These are phyloP conservation scores for Corrigiola litoralis DNA, from an alignment of 179 eudicot genomes.

Conservation along the genomic window DNA sequence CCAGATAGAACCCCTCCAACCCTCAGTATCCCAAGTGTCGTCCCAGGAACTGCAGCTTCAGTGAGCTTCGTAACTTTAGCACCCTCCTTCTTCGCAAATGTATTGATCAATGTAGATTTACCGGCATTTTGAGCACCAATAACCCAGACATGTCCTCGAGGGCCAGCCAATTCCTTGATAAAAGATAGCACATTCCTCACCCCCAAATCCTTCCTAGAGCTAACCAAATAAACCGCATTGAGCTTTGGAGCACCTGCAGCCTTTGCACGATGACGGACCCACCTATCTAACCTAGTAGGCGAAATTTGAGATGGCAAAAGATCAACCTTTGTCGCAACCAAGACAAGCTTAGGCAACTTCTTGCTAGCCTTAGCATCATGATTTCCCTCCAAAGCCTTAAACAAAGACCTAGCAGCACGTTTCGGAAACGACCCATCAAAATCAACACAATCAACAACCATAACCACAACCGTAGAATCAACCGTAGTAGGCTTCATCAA, in stretches of 20 bases:
- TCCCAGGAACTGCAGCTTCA: conserved; percentile 95
- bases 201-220: conserved; percentile 83
- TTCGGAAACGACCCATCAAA: conserved; percentile 95
- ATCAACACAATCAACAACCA: conserved; percentile 98
- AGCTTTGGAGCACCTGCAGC: conserved; percentile 89
- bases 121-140: conserved; percentile 98
- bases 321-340: conserved; percentile 91
- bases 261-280: conserved; percentile 90
- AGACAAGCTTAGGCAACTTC: conserved; percentile 82
- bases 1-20: conserved; percentile 88
- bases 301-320: conserved; percentile 89
- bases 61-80: conserved; percentile 75
- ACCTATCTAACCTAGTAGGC: conserved; percentile 86
- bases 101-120: conserved; percentile 86
- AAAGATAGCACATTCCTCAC: conserved; percentile 76
- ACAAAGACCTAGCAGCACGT: conserved; percentile 80
- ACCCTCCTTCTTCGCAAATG: conserved; percentile 79
- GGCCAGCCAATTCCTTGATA: conserved; percentile 80
- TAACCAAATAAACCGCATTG: conserved; percentile 82
- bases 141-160: conserved; percentile 98
- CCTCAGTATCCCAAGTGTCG: conserved; percentile 90
- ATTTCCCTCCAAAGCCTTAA: conserved; percentile 64
- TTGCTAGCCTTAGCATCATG: conserved; percentile 51
- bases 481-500: conserved; percentile 83
- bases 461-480: conserved; percentile 79